Base-by-base conservation (phyloP, 2,329 filamentous ascomycete genomes). In the Diplocarpon mali region DNA sequence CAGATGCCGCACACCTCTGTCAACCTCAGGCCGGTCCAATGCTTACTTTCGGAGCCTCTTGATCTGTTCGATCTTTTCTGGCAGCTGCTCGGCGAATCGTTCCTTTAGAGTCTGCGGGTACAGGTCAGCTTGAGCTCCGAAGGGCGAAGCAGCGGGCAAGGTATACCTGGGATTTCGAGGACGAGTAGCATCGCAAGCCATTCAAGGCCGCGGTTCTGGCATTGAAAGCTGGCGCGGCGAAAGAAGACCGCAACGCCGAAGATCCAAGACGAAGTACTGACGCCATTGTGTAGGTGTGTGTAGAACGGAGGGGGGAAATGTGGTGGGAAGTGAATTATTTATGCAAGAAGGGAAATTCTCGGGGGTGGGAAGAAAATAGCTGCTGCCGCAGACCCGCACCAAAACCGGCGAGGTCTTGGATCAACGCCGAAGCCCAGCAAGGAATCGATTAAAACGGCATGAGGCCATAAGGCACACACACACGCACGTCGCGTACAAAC, bases 51-150 rank as follows among this genome's bases (percentile, higher is more conserved):
- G 80, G 64, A 98, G 82, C 69, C 87, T 81, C 86, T 98, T 98
- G 76, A 98, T 88, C 80, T 96, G 86, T 73, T 98, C 92, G 65
- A 95, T 83, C 80, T 96, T 93, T 67, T 82, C 87, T 60, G 92
- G 92, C 53, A 98, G 76, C 64, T 90, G 83, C 68, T 92, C 89
- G 66, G 90, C 90, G 69, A 98, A 96, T 65, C 88, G 90, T 69
- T 98, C 92, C 77, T 98, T 98, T 66, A 98, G 73, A 59, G 88
- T 88, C 92, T 98, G 51, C 27, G 20, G 4, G 7, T 4, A 7
- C 20, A 7, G 3, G 20, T 24, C 7, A 29, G 40, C 27, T 54
- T 35, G 17, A 35, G 14, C 28, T 34, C 42, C 20, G 45, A 35
- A 16, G 8, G 35, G 40, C 53, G 58, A 56, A 52, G 54, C 46